Evolutionary conservation across 2,329 filamentous ascomycete species (phyloP), one percentile per base, ranked within the genome.

Genomic region (Juglanconis juglandina): DNA sequence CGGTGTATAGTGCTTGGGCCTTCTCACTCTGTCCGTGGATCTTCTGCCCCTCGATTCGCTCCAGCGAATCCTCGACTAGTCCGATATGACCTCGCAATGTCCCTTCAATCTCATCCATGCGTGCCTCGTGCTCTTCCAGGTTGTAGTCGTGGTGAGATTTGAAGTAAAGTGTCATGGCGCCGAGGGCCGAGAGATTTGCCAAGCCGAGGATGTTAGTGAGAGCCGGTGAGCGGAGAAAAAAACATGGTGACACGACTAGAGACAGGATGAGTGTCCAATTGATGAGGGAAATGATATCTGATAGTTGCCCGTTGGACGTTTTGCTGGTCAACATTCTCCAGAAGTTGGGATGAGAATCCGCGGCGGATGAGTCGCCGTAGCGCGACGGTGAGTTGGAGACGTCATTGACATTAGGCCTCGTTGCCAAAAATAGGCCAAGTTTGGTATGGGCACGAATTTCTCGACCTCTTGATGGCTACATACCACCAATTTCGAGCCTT

Each of bases 21-120:
- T 11, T 59, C n/a, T 52, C 55, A 46, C 59, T 61, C 55, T 58
- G 53, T 11, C 51, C 59, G 5, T 61, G 47, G 32, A 55, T 51
- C 56, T 48, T 55, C 14, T 55, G 50, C 33, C 55, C 55, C 39
- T 61, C 59, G n/a, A 61, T 53, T 13, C 59, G 59, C 51, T 59
- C 56, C 11, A 59, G 56, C 46, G 59, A 61, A 44, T 61, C 59
- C 35, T 59, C 51, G 32, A 61, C 48, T 7, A 61, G 17, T 11
- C 59, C 59, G 8, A 61, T 56, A 30, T 61, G 56, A 11, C 56
- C 60, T 24, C 60, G 60, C 46, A 59, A 48, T 32, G 60, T 61
- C 4, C 56, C 60, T 41, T 61, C 60, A 7, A 61, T 56, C 56
- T 58, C 60, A 46, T 59, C 56, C 56, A 61, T 61, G 33, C 56